phyloP scores from a whole-genome alignment of 2,329 filamentous ascomycete species.

The Diplocarpon mali region DNA sequence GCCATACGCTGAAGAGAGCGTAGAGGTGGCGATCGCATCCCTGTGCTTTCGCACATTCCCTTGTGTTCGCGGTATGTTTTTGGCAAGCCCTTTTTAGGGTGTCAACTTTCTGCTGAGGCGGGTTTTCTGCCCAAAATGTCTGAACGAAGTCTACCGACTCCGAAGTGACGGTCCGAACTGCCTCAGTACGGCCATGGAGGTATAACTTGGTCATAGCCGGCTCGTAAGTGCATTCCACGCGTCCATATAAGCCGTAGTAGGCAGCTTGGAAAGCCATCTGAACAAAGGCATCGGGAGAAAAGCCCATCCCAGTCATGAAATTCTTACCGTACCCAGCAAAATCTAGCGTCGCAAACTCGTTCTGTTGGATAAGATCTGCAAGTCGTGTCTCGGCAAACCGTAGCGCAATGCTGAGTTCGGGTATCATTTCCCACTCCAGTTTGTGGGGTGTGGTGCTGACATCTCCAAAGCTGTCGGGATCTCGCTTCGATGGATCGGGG shows the following conservation, averaged over 20 bases:
- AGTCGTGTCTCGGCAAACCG: slow-evolving; percentile 92
- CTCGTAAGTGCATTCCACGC: slow-evolving; percentile 91
- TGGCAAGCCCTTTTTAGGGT: slow-evolving; percentile 74
- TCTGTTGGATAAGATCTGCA: slow-evolving; percentile 89
- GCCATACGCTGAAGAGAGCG: slow-evolving; percentile 90
- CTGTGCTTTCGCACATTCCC: slow-evolving; percentile 77
- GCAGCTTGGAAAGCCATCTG: slow-evolving; percentile 99
- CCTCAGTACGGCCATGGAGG: slow-evolving; percentile 89
- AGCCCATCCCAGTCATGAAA: slow-evolving; percentile 93
- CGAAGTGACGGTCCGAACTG: slow-evolving; percentile 73
- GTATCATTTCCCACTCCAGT: slow-evolving; percentile 93
- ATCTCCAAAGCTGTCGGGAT: slow-evolving; percentile 83
- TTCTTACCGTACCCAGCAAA: slow-evolving; percentile 89
- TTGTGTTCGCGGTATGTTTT: slow-evolving; percentile 70
- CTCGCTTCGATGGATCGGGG: slow-evolving; percentile 84
- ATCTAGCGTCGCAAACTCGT: slow-evolving; percentile 88
- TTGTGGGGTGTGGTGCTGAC: slow-evolving; percentile 92
- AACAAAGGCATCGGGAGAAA: slow-evolving; percentile 93
- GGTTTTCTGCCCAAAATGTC: slow-evolving; percentile 89
- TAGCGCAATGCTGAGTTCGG: slow-evolving; percentile 80
- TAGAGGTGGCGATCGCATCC: slow-evolving; percentile 92
- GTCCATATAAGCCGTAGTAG: slow-evolving; percentile 92
- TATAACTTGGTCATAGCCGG: slow-evolving; percentile 96
- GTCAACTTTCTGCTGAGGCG: slow-evolving; percentile 72
- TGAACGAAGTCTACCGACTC: slow-evolving; percentile 83